These are phyloP conservation scores for Trypanosoma scelopori DNA, from an alignment of 208 protist species.

Conservation along the genomic window DNA sequence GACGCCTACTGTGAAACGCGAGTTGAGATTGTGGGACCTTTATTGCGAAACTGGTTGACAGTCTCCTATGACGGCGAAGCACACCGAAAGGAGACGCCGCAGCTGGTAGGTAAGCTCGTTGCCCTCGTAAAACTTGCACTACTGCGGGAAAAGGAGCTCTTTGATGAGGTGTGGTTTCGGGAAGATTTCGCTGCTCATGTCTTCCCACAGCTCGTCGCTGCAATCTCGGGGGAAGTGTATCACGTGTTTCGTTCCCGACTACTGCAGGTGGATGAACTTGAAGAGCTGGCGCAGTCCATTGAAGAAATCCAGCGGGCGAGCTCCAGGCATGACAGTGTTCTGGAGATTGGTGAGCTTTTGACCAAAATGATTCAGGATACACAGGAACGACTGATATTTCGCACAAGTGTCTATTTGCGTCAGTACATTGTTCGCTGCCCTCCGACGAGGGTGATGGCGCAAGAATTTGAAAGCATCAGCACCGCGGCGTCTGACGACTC, in stretches of 20 bases:
- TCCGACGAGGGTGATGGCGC: constrained; percentile 40
- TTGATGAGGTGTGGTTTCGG: constrained; percentile 74
- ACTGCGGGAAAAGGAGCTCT: constrained; percentile 47
- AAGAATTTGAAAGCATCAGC: constrained; percentile 31
- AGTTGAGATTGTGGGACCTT: constrained; percentile 59
- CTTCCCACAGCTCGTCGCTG: constrained; percentile 54
- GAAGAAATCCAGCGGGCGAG: constrained; percentile 62
- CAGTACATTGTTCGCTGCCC: constrained; percentile 46
- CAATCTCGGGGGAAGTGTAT: constrained; percentile 73
- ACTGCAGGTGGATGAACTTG: constrained; percentile 72
- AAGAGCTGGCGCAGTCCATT: constrained; percentile 68
- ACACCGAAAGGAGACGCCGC: constrained; percentile 36
- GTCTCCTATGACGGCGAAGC: constrained; percentile 10
- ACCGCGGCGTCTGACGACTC: constrained; percentile 3
- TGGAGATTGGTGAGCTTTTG: constrained; percentile 55
- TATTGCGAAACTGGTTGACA: constrained; percentile 63
- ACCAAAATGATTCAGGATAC: constrained; percentile 84
- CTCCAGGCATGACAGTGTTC: constrained; percentile 33
- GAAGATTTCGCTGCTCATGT: constrained; percentile 62
- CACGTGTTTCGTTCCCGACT: constrained; percentile 79
- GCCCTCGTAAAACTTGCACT: constrained; percentile 59
- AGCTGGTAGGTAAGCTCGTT: constrained; percentile 55
- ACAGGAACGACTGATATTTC: constrained; percentile 85
- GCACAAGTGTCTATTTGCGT: constrained; percentile 72
- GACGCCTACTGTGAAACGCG: constrained; percentile 64